phyloP scores from a whole-genome alignment of 768 basidiomycete genomes.

The Strobilomyces echinocephalus region DNA sequence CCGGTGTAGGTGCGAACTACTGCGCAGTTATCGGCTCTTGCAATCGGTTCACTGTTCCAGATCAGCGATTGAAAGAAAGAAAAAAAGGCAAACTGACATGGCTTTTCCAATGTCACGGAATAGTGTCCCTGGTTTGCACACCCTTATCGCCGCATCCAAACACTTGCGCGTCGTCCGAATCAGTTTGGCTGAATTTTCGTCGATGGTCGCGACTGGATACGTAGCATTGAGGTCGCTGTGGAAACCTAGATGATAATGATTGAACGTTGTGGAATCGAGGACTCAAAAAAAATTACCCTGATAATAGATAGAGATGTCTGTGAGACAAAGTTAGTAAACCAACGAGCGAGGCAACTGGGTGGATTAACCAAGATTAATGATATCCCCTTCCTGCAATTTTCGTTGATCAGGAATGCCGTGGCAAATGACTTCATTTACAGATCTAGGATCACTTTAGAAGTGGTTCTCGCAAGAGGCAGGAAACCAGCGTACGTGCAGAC shows the following conservation, averaged over 20 bases:
- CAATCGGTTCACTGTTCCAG: slow-evolving; percentile 68
- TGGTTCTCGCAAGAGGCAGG: neutral
- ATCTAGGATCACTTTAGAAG: slow-evolving; percentile 40
- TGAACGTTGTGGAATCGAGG: neutral
- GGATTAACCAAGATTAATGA: slow-evolving; percentile 81
- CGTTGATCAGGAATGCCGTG: slow-evolving; percentile 93
- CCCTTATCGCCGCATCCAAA: slow-evolving; percentile 83
- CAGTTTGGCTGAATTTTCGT: slow-evolving; percentile 77
- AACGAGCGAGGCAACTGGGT: slow-evolving; percentile 5
- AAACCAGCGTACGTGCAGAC: slow-evolving; percentile 77
- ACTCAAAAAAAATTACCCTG: slow-evolving; percentile 48
- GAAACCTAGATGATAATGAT: slow-evolving; percentile 48
- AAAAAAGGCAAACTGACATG: slow-evolving; percentile 54
- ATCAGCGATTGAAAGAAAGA: slow-evolving; percentile 9
- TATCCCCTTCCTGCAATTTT: slow-evolving; percentile 86
- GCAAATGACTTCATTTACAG: slow-evolving; percentile 93
- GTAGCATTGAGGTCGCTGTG: slow-evolving; percentile 93
- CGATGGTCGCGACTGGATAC: slow-evolving; percentile 83
- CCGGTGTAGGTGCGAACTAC: slow-evolving; percentile 90
- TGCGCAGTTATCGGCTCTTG: slow-evolving; percentile 78
- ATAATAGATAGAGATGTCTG: slow-evolving; percentile 78
- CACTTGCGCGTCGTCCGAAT: slow-evolving; percentile 79
- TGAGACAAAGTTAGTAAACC: slow-evolving; percentile 13
- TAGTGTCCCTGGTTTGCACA: slow-evolving; percentile 90
- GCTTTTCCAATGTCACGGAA: slow-evolving; percentile 84